Percentiles rank a stretch among this genome's conserved stretches.
Conservation (phyloP, 805 yeast genomes). For the Suhomyces faveliae region DNA sequence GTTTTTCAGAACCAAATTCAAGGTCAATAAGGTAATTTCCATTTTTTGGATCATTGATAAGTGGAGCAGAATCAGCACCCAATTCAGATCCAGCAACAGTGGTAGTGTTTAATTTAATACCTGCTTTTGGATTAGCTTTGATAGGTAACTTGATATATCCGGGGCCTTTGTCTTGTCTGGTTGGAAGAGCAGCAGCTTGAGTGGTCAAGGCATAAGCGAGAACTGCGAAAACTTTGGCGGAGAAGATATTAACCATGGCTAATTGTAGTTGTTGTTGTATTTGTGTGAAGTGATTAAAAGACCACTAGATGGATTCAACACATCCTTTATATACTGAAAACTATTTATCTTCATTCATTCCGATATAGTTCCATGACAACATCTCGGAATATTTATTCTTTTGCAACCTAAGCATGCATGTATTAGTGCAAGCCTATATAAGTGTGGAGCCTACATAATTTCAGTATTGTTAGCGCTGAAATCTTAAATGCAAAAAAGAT, state of each 20-base stretch:
- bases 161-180: neutral
- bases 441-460: too few species aligned
- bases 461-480: neutral
- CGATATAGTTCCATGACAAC: too few species aligned
- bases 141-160: neutral
- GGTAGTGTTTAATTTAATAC: too few species aligned
- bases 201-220: neutral
- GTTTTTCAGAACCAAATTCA: slow-evolving; percentile 10
- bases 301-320: neutral
- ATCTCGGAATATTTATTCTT: too few species aligned
- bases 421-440: neutral
- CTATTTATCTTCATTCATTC: neutral
- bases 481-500: neutral
- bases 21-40: slow-evolving; percentile 6
- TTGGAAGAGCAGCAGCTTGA: neutral
- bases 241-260: neutral
- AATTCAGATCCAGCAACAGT: too few species aligned
- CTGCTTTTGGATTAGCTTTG: neutral
- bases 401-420: too few species aligned
- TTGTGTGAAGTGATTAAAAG: neutral
- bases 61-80: neutral
- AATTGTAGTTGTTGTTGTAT: neutral
- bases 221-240: neutral
- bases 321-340: neutral
- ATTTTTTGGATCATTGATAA: neutral